Evolutionary conservation across 192 early-diverging fungal genomes (phyloP), one percentile per base, ranked within the genome.

Genomic region (Coemansia sp.): DNA sequence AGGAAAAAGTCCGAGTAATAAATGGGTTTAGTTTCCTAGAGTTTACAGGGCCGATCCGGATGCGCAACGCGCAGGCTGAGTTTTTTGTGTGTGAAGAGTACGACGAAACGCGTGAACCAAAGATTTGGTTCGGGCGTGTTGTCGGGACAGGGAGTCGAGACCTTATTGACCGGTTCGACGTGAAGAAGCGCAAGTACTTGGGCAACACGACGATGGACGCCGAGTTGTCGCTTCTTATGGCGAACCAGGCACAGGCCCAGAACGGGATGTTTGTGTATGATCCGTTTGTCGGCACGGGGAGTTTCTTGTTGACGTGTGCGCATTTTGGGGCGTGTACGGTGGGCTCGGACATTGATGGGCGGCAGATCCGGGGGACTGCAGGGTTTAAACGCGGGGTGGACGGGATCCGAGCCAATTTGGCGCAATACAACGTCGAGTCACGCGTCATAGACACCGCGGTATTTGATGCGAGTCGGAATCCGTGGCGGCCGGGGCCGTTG

Each of bases 141-240:
- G 70, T 95, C 2, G 89, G 88, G 7, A 74, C 62, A 16, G 88
- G 93, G 35, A 90, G 71, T 54, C 23, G 88, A 48, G 85, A 87
- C 18, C 53, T 90, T 16, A 85, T 96, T 16, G 82, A 87, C n/a
- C 88, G 70, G 56, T 99, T 91, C 64, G 93, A 96, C 75, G 83
- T 99, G 43, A 99, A 99, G 81, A 96, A 98, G 69, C 80, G 97
- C 56, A 85, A 84, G 50, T 99, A 99, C 62, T 70, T 99, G 51
- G 97, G 97, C 26, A 99, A 90, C 29, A 99, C 97, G 1, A 89
- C 91, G 26, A 99, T 99, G 97, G 97, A 99, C 71, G 94, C 97
- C 8, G 94, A 99, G 75, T 79, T 99, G 47, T 97, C 95, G 1
- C 75, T 99, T 29, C 84, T 99, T 38, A 97, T 96, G 94, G 92